phyloP scores from a whole-genome alignment of 805 yeast genomes.

The Candida silvicultrix region DNA sequence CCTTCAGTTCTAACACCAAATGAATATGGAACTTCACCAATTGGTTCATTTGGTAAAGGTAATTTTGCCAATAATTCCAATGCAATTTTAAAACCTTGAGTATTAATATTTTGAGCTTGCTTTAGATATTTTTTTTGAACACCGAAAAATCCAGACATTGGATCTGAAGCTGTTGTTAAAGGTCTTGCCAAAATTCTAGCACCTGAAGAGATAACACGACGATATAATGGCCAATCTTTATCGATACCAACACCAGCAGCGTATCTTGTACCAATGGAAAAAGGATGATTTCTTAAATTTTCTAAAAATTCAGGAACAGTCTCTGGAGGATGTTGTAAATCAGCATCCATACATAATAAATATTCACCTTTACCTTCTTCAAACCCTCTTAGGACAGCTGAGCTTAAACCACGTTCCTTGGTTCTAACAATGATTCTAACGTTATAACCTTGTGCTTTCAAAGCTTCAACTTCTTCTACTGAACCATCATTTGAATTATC shows the following conservation, averaged over 20 bases:
- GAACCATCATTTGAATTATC: slow-evolving; percentile 48
- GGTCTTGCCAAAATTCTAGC: slow-evolving; percentile 45
- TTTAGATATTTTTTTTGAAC: slow-evolving; percentile 37
- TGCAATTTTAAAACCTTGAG: slow-evolving; percentile 45
- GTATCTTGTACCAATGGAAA: slow-evolving; percentile 44
- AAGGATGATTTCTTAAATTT: slow-evolving; percentile 33
- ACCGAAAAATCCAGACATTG: slow-evolving; percentile 49
- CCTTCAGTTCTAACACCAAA: slow-evolving; percentile 51
- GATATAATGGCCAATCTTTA: slow-evolving; percentile 46
- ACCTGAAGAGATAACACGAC: slow-evolving; percentile 42
- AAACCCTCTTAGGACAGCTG: slow-evolving; percentile 45
- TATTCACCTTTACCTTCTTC: slow-evolving; percentile 40
- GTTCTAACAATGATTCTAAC: slow-evolving; percentile 45
- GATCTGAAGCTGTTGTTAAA: slow-evolving; percentile 44
- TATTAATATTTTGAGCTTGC: slow-evolving; percentile 24
- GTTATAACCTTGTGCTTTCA: slow-evolving; percentile 39
- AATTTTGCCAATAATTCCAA: slow-evolving; percentile 40
- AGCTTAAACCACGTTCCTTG: slow-evolving; percentile 41
- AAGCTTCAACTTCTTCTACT: slow-evolving; percentile 41
- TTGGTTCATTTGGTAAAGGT: slow-evolving; percentile 31
- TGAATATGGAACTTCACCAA: slow-evolving; percentile 44
- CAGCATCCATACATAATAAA: slow-evolving; percentile 48
- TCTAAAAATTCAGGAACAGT: slow-evolving; percentile 38
- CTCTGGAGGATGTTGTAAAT: slow-evolving; percentile 49
- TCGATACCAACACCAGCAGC: slow-evolving; percentile 51